Conservation (phyloP, 345 rosid species). For the Populus deltoides region DNA sequence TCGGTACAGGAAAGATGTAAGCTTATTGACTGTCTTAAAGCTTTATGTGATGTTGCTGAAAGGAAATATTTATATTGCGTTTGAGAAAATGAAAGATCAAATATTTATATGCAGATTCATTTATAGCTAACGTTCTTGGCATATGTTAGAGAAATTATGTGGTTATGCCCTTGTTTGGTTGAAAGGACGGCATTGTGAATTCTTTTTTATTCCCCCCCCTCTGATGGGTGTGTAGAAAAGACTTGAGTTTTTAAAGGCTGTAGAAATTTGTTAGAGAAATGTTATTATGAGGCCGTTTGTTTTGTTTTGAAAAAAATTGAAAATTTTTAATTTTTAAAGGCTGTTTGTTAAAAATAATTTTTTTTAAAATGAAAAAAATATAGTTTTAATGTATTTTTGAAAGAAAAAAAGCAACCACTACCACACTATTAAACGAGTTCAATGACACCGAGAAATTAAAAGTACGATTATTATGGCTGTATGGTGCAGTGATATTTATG, state of each 20-base stretch:
- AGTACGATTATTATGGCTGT: not conserved
- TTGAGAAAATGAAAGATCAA: not conserved
- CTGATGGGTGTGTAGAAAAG: not conserved
- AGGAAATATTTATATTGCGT: not conserved
- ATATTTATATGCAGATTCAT: too few species aligned
- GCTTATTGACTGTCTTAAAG: not conserved
- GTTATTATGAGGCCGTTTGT: too few species aligned
- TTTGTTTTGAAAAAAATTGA: too few species aligned
- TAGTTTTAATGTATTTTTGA: too few species aligned
- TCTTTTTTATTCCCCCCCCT: too few species aligned
- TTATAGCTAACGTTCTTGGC: not conserved
- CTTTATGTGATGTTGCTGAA: not conserved
- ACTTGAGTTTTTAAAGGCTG: not conserved
- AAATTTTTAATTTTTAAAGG: too few species aligned
- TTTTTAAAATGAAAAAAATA: too few species aligned
- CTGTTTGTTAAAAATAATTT: too few species aligned
- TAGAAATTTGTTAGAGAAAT: not conserved
- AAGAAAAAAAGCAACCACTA: too few species aligned
- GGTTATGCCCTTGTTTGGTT: not conserved
- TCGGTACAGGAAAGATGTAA: conserved; percentile 88
- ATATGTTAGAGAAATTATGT: not conserved
- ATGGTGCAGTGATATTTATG: not conserved
- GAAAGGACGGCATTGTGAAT: not conserved
- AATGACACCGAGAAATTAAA: not conserved
- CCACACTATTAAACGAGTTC: too few species aligned